Evolutionary conservation across 441 rosid species (phyloP).

Genomic region (Biscutella laevigata): DNA sequence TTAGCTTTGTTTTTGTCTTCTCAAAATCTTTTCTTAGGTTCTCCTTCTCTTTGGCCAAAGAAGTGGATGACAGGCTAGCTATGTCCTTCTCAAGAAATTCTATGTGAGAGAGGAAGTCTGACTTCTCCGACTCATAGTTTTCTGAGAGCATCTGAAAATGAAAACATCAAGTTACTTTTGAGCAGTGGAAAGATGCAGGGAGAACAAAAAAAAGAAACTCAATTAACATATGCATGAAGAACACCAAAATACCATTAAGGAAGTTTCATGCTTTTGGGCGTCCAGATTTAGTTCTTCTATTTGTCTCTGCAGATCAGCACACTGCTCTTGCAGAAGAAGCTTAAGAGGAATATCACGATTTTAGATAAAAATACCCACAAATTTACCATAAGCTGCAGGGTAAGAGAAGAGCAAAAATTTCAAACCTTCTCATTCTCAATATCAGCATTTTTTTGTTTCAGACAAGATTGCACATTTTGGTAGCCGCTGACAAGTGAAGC

Average conservation of each 20-base stretch:
- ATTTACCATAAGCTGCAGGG: conserved; percentile 2
- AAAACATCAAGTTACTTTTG: conserved; percentile 15
- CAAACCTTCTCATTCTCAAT: conserved; percentile 67
- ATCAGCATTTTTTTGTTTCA: conserved; percentile 42
- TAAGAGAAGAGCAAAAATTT: neutral
- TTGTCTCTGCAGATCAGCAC: conserved; percentile 43
- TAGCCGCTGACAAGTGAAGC: conserved; percentile 33
- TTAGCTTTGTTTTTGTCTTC: conserved; percentile 66
- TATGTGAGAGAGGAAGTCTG: conserved; percentile 46
- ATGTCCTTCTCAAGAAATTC: conserved; percentile 68
- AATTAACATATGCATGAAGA: neutral
- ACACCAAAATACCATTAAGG: conserved; percentile 31
- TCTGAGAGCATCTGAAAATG: conserved; percentile 45
- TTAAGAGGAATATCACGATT: conserved; percentile 24
- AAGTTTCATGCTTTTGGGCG: conserved; percentile 41
- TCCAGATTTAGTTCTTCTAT: conserved; percentile 38
- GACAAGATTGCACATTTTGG: conserved; percentile 31
- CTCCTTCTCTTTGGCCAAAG: conserved; percentile 72
- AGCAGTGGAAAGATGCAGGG: conserved; percentile 2
- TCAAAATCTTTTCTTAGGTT: conserved; percentile 76
- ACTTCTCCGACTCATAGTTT: conserved; percentile 47
- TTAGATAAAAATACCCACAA: neutral
- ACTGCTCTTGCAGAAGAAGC: conserved; percentile 40
- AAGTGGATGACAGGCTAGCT: conserved; percentile 45
- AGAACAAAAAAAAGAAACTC: neutral